These are phyloP conservation scores for Alnus rubra DNA, from an alignment of 306 rosid genomes.

Conservation along the genomic window DNA sequence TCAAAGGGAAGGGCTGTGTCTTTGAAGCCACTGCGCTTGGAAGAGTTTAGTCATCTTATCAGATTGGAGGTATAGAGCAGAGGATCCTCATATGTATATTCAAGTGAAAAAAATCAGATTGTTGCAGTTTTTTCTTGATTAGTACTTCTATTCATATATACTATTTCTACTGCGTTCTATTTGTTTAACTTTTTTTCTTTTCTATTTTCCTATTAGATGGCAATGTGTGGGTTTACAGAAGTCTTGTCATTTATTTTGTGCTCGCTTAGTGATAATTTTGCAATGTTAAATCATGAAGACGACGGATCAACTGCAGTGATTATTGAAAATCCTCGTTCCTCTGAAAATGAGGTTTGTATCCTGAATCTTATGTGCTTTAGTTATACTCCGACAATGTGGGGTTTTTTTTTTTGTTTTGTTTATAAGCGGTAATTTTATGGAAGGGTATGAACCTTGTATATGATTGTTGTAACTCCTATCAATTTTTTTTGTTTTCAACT, in stretches of 20 bases:
- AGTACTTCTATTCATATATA: background rate
- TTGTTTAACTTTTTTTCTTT: constrained; percentile 22
- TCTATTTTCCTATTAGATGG: constrained; percentile 53
- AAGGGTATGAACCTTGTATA: background rate
- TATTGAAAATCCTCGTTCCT: constrained; percentile 84
- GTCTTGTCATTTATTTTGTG: constrained; percentile 86
- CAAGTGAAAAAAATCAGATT: constrained; percentile 2
- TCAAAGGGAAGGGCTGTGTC: constrained; percentile 69
- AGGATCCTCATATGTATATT: constrained; percentile 14
- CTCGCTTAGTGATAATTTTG: constrained; percentile 72
- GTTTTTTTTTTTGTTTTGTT: background rate
- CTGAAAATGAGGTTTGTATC: constrained; percentile 78
- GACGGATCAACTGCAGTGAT: constrained; percentile 67
- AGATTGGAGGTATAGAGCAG: constrained; percentile 64
- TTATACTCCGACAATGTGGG: constrained; percentile 1
- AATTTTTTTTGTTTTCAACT: background rate
- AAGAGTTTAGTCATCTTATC: constrained; percentile 76
- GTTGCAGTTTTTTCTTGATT: background rate
- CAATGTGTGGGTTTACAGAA: constrained; percentile 84
- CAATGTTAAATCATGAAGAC: constrained; percentile 76
- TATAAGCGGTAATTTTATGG: background rate
- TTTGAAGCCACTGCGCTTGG: constrained; percentile 70
- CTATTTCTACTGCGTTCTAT: background rate
- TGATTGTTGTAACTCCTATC: background rate
- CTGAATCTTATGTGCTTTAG: constrained; percentile 4